phyloP scores from a whole-genome alignment of 345 rosid species.

The Lepidium africanum region DNA sequence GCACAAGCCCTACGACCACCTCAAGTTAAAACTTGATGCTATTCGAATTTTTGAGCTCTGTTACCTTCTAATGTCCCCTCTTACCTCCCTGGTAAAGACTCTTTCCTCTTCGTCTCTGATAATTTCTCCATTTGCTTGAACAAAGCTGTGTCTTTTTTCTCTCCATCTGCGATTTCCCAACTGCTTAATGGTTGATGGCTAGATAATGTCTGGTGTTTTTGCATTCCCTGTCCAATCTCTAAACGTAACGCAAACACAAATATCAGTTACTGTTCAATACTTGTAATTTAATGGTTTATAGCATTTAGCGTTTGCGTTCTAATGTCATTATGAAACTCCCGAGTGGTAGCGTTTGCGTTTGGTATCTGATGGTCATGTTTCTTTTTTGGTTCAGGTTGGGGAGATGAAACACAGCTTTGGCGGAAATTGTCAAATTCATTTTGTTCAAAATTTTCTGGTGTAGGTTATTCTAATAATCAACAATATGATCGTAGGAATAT shows the following conservation, averaged over 20 bases:
- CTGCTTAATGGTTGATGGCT: background rate
- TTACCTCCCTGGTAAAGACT: conserved; percentile 9
- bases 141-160: background rate
- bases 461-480: conserved; percentile 13
- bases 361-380: background rate
- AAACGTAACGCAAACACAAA: background rate
- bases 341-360: too few relatives aligned
- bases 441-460: background rate
- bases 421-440: background rate
- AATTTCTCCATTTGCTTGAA: background rate
- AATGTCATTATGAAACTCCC: too few relatives aligned
- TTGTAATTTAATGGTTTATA: background rate
- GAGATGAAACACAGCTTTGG: background rate
- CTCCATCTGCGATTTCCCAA: background rate
- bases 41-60: conserved; percentile 1
- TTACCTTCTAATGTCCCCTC: background rate
- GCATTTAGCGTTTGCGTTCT: background rate
- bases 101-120: background rate
- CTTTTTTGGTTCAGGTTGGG: conserved; percentile 10
- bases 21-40: conserved; percentile 5
- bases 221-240: background rate
- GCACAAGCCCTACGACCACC: conserved; percentile 28
- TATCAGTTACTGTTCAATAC: background rate
- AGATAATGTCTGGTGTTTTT: background rate
- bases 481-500: conserved; percentile 12